Evolutionary conservation across 306 rosid genomes (phyloP), one percentile per base, ranked within the genome.

Genomic region (Trichosanthes cucumerina): DNA sequence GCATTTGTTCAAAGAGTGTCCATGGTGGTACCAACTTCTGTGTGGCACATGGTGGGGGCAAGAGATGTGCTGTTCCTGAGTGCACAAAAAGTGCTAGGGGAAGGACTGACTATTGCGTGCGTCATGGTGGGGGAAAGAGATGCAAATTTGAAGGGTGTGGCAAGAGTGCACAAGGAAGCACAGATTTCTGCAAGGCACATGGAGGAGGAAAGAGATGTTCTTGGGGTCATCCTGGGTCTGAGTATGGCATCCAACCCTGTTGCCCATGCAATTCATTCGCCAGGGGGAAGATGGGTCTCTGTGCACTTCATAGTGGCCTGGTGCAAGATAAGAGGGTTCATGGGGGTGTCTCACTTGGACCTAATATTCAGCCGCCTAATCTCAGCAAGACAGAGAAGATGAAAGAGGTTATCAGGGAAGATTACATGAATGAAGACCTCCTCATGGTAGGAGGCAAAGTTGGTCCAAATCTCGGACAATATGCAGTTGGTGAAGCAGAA

Each of bases 151-250:
- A 83, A 58, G 92, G 92, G 77, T 93, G 98, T 81, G 98, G 96
- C 53, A 93, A 93, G 84, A 93, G 98, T 82, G 98, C 98, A 52
- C 98, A 93, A 85, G 98, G 98, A 16, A 91, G 98, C 86, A 93
- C 98, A 4, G 96, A 93, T 86, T 93, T 86, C 73, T 93, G 98
- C 86, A 93, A 93, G 86, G 98, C 98, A 13, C 98, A 93, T 85
- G 98, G 98, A n/a, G 98, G 98, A 79, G 98, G 98, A 82, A 93
- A 93, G 81, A 89, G 92, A 81, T 93, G 98, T 86, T 91, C 91
- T 44, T 93, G 98, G 98, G 98, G 96, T 70, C 95, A 90, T 86
- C 88, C 89, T 1, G 96, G 89, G 62, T 91, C 98, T 77, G 91
- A 87, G 72, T 89, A 82, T 54, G 85, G 89, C 26, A 80, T 21